Evolutionary conservation across 768 basidiomycete species (phyloP).

Genomic region (Tylopilus sp.): DNA sequence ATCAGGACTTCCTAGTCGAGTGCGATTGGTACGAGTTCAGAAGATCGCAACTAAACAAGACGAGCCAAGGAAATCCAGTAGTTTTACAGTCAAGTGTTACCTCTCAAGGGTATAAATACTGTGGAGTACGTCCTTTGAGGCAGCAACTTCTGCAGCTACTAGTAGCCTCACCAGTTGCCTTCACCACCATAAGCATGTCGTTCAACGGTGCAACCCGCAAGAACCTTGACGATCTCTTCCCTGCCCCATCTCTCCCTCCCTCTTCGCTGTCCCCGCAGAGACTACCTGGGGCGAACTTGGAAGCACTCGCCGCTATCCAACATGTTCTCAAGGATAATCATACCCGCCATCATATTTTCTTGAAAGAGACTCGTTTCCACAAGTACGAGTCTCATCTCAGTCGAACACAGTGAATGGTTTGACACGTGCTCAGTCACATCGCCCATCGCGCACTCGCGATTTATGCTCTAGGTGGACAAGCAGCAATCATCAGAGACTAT

Average conservation of each 20-base stretch:
- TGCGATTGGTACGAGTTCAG: too few relatives aligned
- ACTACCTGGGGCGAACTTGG: constrained; percentile 23
- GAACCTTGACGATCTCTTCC: constrained; percentile 23
- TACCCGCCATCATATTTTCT: constrained; percentile 45
- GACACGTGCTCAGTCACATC: constrained; percentile 20
- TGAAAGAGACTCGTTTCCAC: constrained; percentile 45
- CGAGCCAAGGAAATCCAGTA: too few relatives aligned
- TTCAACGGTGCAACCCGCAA: neutral
- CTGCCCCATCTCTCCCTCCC: constrained; percentile 25
- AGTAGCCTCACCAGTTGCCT: neutral
- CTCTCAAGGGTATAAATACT: neutral
- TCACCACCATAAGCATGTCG: constrained; percentile 18
- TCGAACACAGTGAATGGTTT: neutral
- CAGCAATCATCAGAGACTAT: constrained; percentile 21
- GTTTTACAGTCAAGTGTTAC: neutral
- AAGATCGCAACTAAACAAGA: too few relatives aligned
- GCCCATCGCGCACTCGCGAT: constrained; percentile 30
- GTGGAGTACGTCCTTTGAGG: neutral
- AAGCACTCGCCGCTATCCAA: constrained; percentile 23
- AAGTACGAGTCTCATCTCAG: constrained; percentile 37
- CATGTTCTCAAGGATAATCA: constrained; percentile 48
- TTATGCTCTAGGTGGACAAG: constrained; percentile 28
- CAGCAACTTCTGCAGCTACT: neutral
- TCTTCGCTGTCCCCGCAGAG: constrained; percentile 26
- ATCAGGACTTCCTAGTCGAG: too few relatives aligned